Evolutionary conservation across 768 basidiomycete species (phyloP).

Genomic region (Suillus plorans): DNA sequence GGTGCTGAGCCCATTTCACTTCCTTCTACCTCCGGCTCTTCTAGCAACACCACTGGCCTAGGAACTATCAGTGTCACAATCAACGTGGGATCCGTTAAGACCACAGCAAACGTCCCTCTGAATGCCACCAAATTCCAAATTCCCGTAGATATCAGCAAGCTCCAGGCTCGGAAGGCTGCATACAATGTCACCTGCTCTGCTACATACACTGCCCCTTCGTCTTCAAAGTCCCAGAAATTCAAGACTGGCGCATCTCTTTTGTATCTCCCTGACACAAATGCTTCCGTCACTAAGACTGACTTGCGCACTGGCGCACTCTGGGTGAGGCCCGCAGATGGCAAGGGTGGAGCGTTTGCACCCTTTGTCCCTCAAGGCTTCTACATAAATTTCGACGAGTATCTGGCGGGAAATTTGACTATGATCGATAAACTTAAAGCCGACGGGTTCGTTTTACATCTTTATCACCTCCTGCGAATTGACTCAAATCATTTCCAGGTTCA

Average conservation of each 20-base stretch:
- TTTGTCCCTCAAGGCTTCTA: conserved; percentile 77
- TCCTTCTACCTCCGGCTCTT: not conserved
- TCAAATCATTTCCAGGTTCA: conserved; percentile 13
- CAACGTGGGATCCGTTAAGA: conserved; percentile 24
- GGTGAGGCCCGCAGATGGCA: conserved; percentile 31
- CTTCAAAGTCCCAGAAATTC: conserved; percentile 27
- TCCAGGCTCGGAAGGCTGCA: conserved; percentile 28
- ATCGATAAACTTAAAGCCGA: conserved; percentile 58
- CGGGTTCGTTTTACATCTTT: conserved; percentile 36
- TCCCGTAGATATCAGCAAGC: conserved; percentile 28
- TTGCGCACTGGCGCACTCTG: conserved; percentile 44
- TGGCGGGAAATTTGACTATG: conserved; percentile 50
- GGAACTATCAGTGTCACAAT: conserved; percentile 29
- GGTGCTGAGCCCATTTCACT: conserved; percentile 34
- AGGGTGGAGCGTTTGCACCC: conserved; percentile 28
- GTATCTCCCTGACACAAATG: conserved; percentile 40
- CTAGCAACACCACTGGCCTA: not conserved
- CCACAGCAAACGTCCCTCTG: conserved; percentile 33
- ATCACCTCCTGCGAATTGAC: not conserved
- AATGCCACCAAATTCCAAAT: conserved; percentile 37
- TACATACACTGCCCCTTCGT: conserved; percentile 17
- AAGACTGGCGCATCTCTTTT: conserved; percentile 31
- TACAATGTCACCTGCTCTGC: conserved; percentile 38
- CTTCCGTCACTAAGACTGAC: conserved; percentile 49
- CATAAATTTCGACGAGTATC: conserved; percentile 54